These are phyloP conservation scores for Penicillium decumbens DNA, from an alignment of 2,329 filamentous ascomycete species.

Conservation along the genomic window DNA sequence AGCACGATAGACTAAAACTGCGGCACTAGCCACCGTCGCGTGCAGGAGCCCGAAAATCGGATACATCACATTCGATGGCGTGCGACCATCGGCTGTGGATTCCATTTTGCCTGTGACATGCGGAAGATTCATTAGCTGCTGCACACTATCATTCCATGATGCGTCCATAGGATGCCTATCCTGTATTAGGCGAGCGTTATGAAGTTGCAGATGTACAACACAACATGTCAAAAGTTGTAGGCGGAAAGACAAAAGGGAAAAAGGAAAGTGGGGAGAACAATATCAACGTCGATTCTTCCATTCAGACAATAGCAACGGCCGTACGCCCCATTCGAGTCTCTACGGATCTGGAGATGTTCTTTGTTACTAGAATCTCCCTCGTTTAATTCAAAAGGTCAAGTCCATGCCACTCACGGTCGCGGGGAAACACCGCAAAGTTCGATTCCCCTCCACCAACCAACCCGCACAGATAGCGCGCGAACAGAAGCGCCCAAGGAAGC, in stretches of 20 bases:
- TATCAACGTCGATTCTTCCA: constrained; percentile 5
- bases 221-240: not conserved
- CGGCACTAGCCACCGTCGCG: constrained; percentile 16
- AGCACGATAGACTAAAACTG: not conserved
- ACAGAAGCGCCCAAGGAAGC: constrained; percentile 13
- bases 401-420: constrained; percentile 35
- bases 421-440: constrained; percentile 38
- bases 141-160: constrained; percentile 17
- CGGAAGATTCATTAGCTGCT: constrained; percentile 17
- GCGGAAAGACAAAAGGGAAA: not conserved
- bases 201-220: not conserved
- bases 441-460: constrained; percentile 32
- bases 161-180: not conserved
- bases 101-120: constrained; percentile 10
- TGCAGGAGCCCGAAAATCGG: constrained; percentile 10
- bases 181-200: not conserved
- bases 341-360: not conserved
- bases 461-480: constrained; percentile 11
- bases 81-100: not conserved
- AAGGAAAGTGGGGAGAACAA: constrained; percentile 11
- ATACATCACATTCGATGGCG: constrained; percentile 14
- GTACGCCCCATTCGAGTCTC: not conserved
- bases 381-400: not conserved
- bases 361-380: not conserved
- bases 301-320: constrained; percentile 11